Evolutionary conservation across 2,329 filamentous ascomycete species (phyloP).

Genomic region (Fusarium devonianum): DNA sequence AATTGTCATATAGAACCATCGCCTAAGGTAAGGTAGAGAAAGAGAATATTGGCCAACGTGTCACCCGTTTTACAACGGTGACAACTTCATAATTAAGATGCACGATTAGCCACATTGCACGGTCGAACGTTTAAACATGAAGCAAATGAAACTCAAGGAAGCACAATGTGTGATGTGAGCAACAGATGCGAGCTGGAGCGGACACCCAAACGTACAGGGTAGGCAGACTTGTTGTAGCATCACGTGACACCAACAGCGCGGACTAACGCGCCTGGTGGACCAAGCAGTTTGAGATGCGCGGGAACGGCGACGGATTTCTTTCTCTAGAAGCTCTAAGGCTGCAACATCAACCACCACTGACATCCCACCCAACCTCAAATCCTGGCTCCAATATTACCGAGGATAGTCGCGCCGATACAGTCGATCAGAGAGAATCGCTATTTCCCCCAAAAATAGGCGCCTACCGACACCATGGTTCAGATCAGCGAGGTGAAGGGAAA

Average conservation of each 20-base stretch:
- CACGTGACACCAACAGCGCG: conserved; percentile 43
- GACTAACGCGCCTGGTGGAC: conserved; percentile 37
- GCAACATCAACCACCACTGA: conserved; percentile 32
- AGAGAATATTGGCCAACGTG: too few relatives aligned
- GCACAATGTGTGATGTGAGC: too few relatives aligned
- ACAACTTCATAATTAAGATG: too few relatives aligned
- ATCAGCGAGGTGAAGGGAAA: conserved; percentile 96
- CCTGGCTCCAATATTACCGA: conserved; percentile 10
- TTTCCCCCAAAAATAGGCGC: conserved; percentile 30
- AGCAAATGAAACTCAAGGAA: neutral
- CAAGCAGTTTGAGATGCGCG: conserved; percentile 36
- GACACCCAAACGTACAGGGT: conserved; percentile 21
- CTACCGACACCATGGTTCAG: conserved; percentile 73
- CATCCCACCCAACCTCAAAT: too few relatives aligned
- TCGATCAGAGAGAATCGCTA: neutral
- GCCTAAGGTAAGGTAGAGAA: too few relatives aligned
- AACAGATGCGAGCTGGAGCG: too few relatives aligned
- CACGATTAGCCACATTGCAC: too few relatives aligned
- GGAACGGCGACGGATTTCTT: too few relatives aligned
- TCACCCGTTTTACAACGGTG: too few relatives aligned
- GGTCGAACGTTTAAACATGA: too few relatives aligned
- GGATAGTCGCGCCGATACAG: conserved; percentile 8
- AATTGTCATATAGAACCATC: too few relatives aligned
- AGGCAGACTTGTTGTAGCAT: neutral
- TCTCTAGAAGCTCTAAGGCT: conserved; percentile 41